Evolutionary conservation across 192 early-diverging fungal genomes (phyloP).

Genomic region (Linderina pennispora): DNA sequence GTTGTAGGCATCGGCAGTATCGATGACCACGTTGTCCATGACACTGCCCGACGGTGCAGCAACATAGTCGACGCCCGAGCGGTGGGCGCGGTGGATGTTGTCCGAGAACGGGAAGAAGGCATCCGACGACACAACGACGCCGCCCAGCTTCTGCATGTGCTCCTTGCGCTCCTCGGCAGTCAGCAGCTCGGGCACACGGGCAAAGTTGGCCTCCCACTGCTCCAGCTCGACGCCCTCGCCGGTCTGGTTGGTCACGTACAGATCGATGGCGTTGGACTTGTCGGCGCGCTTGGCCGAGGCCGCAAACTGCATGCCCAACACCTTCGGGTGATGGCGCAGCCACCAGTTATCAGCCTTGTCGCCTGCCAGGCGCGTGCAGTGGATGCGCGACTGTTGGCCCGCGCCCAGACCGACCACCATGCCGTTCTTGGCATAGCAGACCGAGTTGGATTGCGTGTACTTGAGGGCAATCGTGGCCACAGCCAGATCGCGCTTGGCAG

Average conservation of each 20-base stretch:
- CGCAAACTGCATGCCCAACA: conserved; percentile 85
- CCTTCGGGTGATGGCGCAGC: conserved; percentile 94
- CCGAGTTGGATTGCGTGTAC: conserved; percentile 99
- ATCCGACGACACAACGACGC: conserved; percentile 87
- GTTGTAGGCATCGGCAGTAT: conserved; percentile 69
- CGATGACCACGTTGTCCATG: conserved; percentile 79
- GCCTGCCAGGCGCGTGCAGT: conserved; percentile 97
- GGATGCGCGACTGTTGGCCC: conserved; percentile 98
- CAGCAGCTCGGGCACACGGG: conserved; percentile 67
- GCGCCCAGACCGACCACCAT: conserved; percentile 96
- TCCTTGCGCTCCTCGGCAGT: conserved; percentile 72
- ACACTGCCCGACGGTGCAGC: conserved; percentile 91
- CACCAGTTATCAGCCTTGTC: conserved; percentile 99
- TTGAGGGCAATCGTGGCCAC: conserved; percentile 98
- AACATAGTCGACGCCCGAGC: conserved; percentile 81
- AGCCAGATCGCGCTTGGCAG: conserved; percentile 75
- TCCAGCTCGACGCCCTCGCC: conserved; percentile 59
- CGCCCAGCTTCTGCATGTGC: conserved; percentile 63
- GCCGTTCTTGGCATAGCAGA: conserved; percentile 97
- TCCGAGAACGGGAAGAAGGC: conserved; percentile 99
- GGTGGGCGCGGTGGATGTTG: conserved; percentile 80
- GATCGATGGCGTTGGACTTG: conserved; percentile 95
- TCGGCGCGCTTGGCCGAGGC: conserved; percentile 86
- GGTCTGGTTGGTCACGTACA: conserved; percentile 87
- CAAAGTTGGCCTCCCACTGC: conserved; percentile 80